Evolutionary conservation across 108 stramenopile species (phyloP).

Genomic region (Nitzschia palea): DNA sequence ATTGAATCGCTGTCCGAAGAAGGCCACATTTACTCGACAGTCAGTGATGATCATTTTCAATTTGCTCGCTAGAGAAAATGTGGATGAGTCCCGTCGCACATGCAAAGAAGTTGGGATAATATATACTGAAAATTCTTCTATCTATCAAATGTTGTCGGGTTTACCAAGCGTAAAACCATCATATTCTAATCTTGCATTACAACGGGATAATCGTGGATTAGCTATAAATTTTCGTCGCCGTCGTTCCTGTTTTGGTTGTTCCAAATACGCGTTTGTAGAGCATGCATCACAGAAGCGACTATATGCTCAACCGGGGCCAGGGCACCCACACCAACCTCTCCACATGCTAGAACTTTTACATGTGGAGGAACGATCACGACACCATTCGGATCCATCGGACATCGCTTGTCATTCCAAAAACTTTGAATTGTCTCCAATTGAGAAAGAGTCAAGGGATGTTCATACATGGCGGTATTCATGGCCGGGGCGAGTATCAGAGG

Average conservation of each 20-base stretch:
- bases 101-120: too few relatives aligned
- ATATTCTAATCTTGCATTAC: too few relatives aligned
- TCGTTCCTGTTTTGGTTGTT: too few relatives aligned
- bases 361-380: conserved; percentile 58
- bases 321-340: conserved; percentile 85
- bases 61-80: conserved; percentile 13
- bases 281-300: conserved; percentile 25
- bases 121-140: too few relatives aligned
- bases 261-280: too few relatives aligned
- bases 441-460: conserved; percentile 76
- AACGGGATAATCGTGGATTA: too few relatives aligned
- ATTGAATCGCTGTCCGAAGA: conserved; percentile 63
- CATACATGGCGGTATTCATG: conserved; percentile 96
- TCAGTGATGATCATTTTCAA: conserved; percentile 71
- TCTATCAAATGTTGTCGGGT: too few relatives aligned
- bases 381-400: not conserved
- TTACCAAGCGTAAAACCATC: too few relatives aligned
- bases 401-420: conserved; percentile 43
- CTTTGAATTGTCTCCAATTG: conserved; percentile 62
- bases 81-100: too few relatives aligned
- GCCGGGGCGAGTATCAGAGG: conserved; percentile 90
- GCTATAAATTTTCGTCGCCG: too few relatives aligned
- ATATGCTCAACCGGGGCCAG: conserved; percentile 76
- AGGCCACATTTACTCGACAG: conserved; percentile 80
- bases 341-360: conserved; percentile 84